Evolutionary conservation across 352 stramenopile genomes (phyloP), one percentile per base, ranked within the genome.

Genomic region (Globisporangium ultimum): DNA sequence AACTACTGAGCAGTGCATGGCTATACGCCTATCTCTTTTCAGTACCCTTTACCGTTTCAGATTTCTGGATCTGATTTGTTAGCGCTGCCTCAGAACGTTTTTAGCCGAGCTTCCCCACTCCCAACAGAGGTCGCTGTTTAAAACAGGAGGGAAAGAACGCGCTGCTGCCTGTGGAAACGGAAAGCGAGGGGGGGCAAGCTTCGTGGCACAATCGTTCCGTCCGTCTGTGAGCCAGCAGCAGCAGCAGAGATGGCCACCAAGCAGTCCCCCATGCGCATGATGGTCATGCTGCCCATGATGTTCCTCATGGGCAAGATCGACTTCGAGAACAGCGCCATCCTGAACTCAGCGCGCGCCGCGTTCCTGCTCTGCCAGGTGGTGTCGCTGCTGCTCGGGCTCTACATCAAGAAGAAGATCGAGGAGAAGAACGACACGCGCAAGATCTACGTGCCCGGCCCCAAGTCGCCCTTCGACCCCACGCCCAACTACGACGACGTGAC

Each of bases 281-380:
- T 93, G 14, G 68, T 92, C 63, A 80, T 93, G 78, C 70, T 93
- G 67, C 84, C 82, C 48, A 79, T 93, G 80, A 87, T 93, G 53
- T 92, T 89, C 70, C 61, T 93, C 51, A 93, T 93, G 81, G 77
- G 77, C 53, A 91, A 93, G 61, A 78, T 93, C 48, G 82, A 93
- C 67, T 93, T 91, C 61, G 84, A 93, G 67, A 88, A 90, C 68
- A 59, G 71, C 50, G 20, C 64, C 15, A 88, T 85, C 54, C 71
- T 91, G 13, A 71, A 84, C 61, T 63, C 70, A 5, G 84, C 84
- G 48, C 84, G 84, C 49, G 82, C 60, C 17, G 75, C 78, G 48
- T 93, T 89, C 67, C 52, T 89, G 8, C 60, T 84, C 45, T 83
- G 74, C 52, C 84, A 93, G 50, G 51, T 74, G 11, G 62, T 78